phyloP scores from a whole-genome alignment of 2,329 filamentous ascomycete species.

The Colletotrichum tropicale region DNA sequence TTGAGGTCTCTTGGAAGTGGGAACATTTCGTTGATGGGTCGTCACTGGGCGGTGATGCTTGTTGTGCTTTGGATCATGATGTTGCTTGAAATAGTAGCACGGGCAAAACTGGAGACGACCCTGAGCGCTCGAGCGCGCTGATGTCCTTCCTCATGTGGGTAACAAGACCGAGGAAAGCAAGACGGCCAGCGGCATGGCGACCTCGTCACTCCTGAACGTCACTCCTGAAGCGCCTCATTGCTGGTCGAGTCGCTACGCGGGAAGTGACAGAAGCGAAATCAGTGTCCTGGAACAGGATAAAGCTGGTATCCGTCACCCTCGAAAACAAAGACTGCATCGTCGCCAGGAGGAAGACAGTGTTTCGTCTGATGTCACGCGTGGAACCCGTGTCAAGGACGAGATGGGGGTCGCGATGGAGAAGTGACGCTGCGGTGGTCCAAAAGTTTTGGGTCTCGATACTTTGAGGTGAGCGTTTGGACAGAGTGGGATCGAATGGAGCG shows the following conservation, averaged over 20 bases:
- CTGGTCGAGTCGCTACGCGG: background rate
- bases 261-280: background rate
- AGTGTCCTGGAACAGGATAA: background rate
- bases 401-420: background rate
- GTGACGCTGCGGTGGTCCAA: background rate
- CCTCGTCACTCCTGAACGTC: background rate
- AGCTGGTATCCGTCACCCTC: background rate
- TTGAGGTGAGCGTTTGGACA: background rate
- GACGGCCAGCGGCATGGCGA: background rate
- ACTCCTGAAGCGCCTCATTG: background rate
- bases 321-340: background rate
- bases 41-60: background rate
- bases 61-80: background rate
- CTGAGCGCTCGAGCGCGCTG: background rate
- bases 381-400: background rate
- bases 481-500: background rate
- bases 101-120: slow-evolving; percentile 6
- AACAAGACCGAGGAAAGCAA: background rate
- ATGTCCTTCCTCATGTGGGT: background rate
- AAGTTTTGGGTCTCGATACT: background rate
- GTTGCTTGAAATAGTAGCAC: background rate
- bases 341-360: background rate
- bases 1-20: background rate
- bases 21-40: background rate
- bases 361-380: slow-evolving; percentile 17